A percentile compares a stretch with the other conserved stretches of the same genome.
Conservation (phyloP, 208 protist species). For the Novymonas esmeraldas region DNA sequence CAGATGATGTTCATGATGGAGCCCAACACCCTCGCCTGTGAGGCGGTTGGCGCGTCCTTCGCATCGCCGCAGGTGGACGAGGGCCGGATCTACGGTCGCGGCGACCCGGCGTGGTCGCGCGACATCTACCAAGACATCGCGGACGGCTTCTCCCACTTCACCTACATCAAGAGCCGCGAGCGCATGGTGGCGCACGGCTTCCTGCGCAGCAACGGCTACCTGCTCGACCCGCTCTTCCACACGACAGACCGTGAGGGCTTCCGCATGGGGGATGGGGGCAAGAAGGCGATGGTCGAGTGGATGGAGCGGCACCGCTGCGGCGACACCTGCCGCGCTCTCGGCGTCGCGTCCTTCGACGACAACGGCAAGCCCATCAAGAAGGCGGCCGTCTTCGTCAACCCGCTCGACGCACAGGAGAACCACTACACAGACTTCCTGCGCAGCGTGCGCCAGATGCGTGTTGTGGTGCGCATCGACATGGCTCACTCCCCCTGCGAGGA, state of each 20-base stretch:
- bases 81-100: constrained; percentile 29
- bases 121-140: constrained; percentile 48
- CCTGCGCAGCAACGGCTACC: constrained; percentile 48
- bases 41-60: constrained; percentile 59
- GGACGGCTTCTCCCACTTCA: constrained; percentile 81
- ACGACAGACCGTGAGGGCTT: constrained; percentile 52
- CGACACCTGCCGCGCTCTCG: constrained; percentile 44
- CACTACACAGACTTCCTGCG: constrained; percentile 30
- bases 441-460: constrained; percentile 23
- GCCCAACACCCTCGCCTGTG: constrained; percentile 53
- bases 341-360: constrained; percentile 15
- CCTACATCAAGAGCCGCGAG: constrained; percentile 30
- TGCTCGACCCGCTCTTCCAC: constrained; percentile 70
- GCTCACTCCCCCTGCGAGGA: not conserved
- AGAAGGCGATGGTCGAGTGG: constrained; percentile 52
- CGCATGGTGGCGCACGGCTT: constrained; percentile 55
- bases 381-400: constrained; percentile 15
- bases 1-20: constrained; percentile 69
- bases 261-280: constrained; percentile 60
- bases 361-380: constrained; percentile 3
- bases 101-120: constrained; percentile 23
- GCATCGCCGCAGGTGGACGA: constrained; percentile 32
- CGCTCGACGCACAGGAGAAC: constrained; percentile 21
- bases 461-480: constrained; percentile 17
- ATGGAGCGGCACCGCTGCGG: constrained; percentile 52